phyloP scores from a whole-genome alignment of 2,329 filamentous ascomycete genomes.

The Cladosporium cucumerinum region DNA sequence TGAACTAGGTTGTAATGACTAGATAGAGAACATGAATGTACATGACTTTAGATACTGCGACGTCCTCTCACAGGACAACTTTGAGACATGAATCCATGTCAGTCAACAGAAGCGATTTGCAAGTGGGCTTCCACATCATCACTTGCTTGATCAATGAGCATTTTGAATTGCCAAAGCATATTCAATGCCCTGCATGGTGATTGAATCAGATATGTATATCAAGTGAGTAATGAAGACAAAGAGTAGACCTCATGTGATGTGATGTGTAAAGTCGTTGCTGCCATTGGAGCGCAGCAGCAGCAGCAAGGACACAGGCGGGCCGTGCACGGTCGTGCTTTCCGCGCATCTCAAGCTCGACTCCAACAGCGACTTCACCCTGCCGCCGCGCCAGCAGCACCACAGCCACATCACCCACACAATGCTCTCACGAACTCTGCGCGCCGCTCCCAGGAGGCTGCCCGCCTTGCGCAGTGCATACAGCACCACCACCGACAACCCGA shows the following conservation, averaged over 20 bases:
- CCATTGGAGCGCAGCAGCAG: constrained; percentile 12
- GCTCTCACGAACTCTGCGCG: constrained; percentile 15
- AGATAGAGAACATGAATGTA: neutral
- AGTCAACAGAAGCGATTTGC: neutral
- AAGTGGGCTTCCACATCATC: neutral
- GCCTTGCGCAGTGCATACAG: constrained; percentile 21
- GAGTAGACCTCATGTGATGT: neutral
- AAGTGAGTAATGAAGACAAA: neutral
- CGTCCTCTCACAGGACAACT: neutral
- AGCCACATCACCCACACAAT: constrained; percentile 5
- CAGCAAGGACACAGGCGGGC: neutral
- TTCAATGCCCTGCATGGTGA: neutral
- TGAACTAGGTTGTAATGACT: constrained; percentile 26
- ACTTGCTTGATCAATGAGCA: neutral
- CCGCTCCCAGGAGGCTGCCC: constrained; percentile 12
- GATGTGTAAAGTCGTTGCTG: constrained; percentile 1
- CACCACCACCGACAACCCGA: constrained; percentile 39
- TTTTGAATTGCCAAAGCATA: neutral
- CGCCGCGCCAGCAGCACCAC: neutral
- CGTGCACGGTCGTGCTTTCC: neutral
- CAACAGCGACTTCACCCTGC: constrained; percentile 13
- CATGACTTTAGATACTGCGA: neutral
- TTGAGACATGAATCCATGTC: neutral
- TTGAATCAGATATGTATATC: neutral
- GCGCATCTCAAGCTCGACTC: constrained; percentile 12